A percentile compares a stretch with the other conserved stretches of the same genome.
Evolutionary conservation across 306 rosid species (phyloP).

Genomic region (Luffa acutangula): DNA sequence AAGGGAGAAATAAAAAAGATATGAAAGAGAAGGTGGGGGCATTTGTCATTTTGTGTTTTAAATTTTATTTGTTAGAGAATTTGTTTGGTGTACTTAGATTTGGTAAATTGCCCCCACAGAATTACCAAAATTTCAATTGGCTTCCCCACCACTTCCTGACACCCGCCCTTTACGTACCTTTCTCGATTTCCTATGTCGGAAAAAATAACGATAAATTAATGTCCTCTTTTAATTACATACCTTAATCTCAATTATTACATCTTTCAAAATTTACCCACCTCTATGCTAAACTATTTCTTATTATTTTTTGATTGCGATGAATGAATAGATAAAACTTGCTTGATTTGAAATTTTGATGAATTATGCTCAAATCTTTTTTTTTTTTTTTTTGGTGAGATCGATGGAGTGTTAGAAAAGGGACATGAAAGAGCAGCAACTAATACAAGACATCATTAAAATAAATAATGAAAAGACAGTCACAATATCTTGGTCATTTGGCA

Average conservation of each 20-base stretch:
- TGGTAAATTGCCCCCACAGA: not conserved
- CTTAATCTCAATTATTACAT: not conserved
- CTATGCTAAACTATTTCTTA: no score
- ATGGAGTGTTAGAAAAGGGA: not conserved
- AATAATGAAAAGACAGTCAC: not conserved
- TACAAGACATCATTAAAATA: not conserved
- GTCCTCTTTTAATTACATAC: not conserved
- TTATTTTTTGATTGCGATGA: not conserved
- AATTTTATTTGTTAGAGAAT: not conserved
- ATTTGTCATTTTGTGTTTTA: not conserved
- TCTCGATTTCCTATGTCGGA: not conserved
- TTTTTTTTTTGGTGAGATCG: not conserved
- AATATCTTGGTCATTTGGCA: conserved; percentile 11
- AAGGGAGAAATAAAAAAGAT: not conserved
- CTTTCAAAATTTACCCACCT: no score
- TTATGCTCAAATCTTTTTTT: not conserved
- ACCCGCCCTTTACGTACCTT: not conserved
- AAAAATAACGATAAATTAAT: not conserved
- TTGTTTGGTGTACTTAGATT: not conserved
- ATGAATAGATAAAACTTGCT: not conserved
- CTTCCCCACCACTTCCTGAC: not conserved
- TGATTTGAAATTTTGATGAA: not conserved
- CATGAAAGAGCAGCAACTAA: not conserved
- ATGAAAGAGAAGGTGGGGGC: not conserved
- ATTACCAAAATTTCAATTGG: not conserved